phyloP scores from a whole-genome alignment of 116 monocot genomes.

The Zostera marina region DNA sequence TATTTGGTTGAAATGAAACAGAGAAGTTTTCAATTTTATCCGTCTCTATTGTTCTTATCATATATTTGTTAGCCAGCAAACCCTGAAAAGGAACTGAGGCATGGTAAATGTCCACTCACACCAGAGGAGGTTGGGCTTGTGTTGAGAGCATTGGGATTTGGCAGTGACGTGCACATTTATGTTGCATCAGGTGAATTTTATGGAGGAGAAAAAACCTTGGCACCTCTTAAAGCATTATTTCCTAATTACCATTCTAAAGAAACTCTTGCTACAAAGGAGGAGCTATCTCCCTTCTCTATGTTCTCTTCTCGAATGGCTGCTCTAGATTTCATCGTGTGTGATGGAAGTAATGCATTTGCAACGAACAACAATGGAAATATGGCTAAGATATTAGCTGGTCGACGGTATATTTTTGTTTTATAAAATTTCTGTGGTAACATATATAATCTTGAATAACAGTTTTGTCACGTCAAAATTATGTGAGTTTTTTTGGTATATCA shows the following conservation, averaged over 20 bases:
- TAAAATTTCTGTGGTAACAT: too few species aligned
- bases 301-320: slow-evolving; percentile 82
- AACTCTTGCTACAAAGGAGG: slow-evolving; percentile 44
- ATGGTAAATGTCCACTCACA: slow-evolving; percentile 62
- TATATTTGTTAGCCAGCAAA: slow-evolving; percentile 23
- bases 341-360: slow-evolving; percentile 42
- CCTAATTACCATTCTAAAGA: slow-evolving; percentile 69
- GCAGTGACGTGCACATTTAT: slow-evolving; percentile 49
- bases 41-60: too few species aligned
- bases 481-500: too few species aligned
- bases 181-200: slow-evolving; percentile 78
- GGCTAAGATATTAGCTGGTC: slow-evolving; percentile 67
- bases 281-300: slow-evolving; percentile 31
- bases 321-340: slow-evolving; percentile 73
- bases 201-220: slow-evolving; percentile 51
- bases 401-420: slow-evolving; percentile 26
- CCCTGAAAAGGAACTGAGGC: slow-evolving; percentile 61
- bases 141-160: slow-evolving; percentile 53
- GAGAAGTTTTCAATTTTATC: too few species aligned
- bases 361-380: slow-evolving; percentile 39
- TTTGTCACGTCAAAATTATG: too few species aligned
- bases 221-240: slow-evolving; percentile 50
- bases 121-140: slow-evolving; percentile 71
- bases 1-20: slow-evolving; percentile 1
- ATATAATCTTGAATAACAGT: too few species aligned